phyloP scores from a whole-genome alignment of 2,329 filamentous ascomycete species.

The Beauveria rudraprayagi region DNA sequence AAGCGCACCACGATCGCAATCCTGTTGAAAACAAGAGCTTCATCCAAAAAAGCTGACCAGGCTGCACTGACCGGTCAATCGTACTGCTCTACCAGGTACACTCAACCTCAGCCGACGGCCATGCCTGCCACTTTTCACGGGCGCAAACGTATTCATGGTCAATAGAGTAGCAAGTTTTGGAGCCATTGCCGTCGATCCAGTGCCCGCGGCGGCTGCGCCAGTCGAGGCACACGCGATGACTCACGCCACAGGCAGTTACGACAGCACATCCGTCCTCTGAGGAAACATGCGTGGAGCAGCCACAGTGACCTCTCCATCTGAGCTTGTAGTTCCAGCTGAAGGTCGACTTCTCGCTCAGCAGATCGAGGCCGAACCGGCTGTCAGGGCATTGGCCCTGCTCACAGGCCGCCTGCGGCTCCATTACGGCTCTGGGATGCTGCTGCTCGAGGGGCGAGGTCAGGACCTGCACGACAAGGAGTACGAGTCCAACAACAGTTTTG shows the following conservation, averaged over 20 bases:
- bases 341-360: neutral
- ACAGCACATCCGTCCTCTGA: neutral
- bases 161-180: neutral
- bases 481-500: neutral
- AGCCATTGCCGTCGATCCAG: neutral
- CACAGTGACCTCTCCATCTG: neutral
- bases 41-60: no score
- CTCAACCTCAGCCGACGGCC: neutral
- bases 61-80: no score
- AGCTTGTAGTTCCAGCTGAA: neutral
- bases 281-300: neutral
- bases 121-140: neutral
- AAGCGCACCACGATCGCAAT: neutral
- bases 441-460: neutral
- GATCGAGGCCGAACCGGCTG: neutral
- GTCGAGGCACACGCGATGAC: neutral
- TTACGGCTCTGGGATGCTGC: neutral
- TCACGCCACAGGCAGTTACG: neutral
- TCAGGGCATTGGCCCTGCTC: neutral
- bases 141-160: neutral
- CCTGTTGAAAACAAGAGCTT: no score
- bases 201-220: neutral
- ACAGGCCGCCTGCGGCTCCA: neutral
- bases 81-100: neutral
- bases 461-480: neutral